phyloP scores from a whole-genome alignment of 495 filamentous ascomycete species.

The Chaetomium fimeti region DNA sequence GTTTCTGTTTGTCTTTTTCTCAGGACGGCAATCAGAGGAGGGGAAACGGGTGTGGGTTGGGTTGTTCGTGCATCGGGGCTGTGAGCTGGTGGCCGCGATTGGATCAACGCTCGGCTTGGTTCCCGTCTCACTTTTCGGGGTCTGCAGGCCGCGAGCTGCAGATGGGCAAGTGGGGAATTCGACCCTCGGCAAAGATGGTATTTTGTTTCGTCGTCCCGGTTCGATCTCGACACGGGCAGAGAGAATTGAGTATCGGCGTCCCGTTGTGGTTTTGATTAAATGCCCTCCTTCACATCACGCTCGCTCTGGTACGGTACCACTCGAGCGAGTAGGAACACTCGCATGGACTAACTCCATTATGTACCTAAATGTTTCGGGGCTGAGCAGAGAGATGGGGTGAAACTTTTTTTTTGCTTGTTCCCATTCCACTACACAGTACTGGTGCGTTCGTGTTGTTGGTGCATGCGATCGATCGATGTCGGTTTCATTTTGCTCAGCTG shows the following conservation, averaged over 20 bases:
- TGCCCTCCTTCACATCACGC: too few species aligned
- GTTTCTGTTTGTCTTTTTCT: too few species aligned
- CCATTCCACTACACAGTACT: too few species aligned
- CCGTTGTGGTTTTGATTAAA: too few species aligned
- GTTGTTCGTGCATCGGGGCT: too few species aligned
- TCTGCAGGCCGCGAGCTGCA: neutral
- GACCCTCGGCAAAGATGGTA: neutral
- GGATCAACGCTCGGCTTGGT: neutral
- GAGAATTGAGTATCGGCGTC: neutral
- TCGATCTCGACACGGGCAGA: neutral
- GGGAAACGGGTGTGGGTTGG: too few species aligned
- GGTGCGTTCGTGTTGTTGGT: neutral
- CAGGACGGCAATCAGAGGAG: too few species aligned
- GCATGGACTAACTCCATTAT: too few species aligned
- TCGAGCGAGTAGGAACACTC: too few species aligned
- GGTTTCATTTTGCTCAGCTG: neutral
- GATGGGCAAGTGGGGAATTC: neutral
- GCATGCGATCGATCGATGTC: neutral
- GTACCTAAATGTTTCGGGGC: neutral
- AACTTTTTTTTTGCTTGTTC: neutral
- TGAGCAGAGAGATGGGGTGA: neutral
- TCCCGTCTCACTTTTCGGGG: neutral
- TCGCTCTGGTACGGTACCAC: too few species aligned
- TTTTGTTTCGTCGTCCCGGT: conserved; percentile 1
- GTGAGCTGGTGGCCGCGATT: too few species aligned